Percentiles rank a stretch among this genome's conserved stretches.
phyloP scores from a whole-genome alignment of 1,284 basidiomycete species.

The Fomitopsis palustris region DNA sequence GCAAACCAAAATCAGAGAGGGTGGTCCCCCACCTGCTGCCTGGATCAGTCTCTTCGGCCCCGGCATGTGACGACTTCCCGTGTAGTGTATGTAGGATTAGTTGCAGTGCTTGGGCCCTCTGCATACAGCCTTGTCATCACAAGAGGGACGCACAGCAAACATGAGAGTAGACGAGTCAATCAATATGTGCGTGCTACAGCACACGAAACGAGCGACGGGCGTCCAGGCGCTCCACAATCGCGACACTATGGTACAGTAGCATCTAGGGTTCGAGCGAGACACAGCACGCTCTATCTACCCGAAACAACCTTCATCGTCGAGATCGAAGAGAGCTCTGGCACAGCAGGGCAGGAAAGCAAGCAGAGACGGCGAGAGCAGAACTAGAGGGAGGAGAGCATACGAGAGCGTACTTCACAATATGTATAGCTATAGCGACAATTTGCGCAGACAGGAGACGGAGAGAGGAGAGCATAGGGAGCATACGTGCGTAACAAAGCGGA shows the following conservation, averaged over 20 bases:
- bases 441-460: not conserved
- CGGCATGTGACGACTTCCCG: constrained; percentile 30
- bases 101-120: not conserved
- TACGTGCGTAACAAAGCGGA: constrained; percentile 3
- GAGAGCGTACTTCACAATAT: not conserved
- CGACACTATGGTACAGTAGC: not conserved
- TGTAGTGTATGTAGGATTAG: not conserved
- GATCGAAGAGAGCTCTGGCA: constrained; percentile 8
- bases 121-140: not conserved
- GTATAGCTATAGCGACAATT: not conserved
- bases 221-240: constrained; percentile 3
- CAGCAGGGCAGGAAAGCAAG: constrained; percentile 9
- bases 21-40: constrained; percentile 55
- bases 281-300: constrained; percentile 2
- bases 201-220: constrained; percentile 5
- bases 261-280: constrained; percentile 2
- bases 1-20: constrained; percentile 60
- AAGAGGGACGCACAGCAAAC: not conserved
- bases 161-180: not conserved
- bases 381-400: constrained; percentile 1
- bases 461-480: not conserved
- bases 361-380: constrained; percentile 3
- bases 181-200: not conserved
- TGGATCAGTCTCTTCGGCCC: constrained; percentile 68
- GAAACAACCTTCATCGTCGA: constrained; percentile 1